phyloP scores from a whole-genome alignment of 805 yeast species.

The Candida xyloterini region DNA sequence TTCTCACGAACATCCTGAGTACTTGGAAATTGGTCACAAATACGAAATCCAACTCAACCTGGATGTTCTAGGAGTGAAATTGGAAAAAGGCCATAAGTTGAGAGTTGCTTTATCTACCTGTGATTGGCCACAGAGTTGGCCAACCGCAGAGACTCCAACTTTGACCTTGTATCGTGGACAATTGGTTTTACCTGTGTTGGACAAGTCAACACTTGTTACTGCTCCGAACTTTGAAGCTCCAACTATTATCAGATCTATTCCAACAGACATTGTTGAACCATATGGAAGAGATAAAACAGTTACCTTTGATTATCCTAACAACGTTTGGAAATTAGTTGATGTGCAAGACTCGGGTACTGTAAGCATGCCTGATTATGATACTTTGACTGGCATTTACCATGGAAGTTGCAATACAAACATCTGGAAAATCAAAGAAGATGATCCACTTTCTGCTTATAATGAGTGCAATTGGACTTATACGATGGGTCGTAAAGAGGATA shows the following conservation, averaged over 20 bases:
- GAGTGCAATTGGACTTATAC: constrained; percentile 39
- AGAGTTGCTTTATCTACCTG: constrained; percentile 42
- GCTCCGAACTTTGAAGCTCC: constrained; percentile 31
- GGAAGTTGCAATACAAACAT: constrained; percentile 40
- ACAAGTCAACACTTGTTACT: constrained; percentile 13
- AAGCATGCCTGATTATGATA: constrained; percentile 32
- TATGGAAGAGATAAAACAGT: constrained; percentile 29
- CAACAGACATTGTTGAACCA: constrained; percentile 25
- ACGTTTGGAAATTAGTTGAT: constrained; percentile 35
- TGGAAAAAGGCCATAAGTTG: constrained; percentile 36
- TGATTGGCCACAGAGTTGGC: constrained; percentile 51
- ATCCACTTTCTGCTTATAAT: constrained; percentile 40
- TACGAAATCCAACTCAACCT: constrained; percentile 36
- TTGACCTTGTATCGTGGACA: constrained; percentile 34
- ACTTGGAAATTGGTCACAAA: constrained; percentile 30
- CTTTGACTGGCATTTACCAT: constrained; percentile 37
- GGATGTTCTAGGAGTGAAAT: constrained; percentile 41
- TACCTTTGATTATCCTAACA: constrained; percentile 33
- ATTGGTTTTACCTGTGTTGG: constrained; percentile 31
- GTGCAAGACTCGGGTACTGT: constrained; percentile 37
- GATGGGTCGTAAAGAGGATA: constrained; percentile 40
- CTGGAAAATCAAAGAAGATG: constrained; percentile 36
- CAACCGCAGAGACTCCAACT: constrained; percentile 40
- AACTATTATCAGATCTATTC: constrained; percentile 30
- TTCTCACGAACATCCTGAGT: constrained; percentile 41